Conservation (phyloP, 2,329 filamentous ascomycete species). For the Trichophyton schoenleinii region DNA sequence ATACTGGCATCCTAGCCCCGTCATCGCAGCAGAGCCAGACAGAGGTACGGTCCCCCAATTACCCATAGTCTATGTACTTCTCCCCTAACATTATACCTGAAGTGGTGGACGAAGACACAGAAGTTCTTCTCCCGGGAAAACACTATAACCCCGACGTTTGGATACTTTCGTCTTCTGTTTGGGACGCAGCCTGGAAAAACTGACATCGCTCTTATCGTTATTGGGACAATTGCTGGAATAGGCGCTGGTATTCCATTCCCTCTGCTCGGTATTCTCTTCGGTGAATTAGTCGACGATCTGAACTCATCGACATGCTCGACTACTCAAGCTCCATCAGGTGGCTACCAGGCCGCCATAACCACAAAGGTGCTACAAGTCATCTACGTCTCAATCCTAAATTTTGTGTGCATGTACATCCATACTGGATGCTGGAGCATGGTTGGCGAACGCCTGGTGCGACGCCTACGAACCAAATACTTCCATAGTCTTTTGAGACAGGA, state of each 20-base stretch:
- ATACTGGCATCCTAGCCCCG: neutral
- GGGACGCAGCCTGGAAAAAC: constrained; percentile 8
- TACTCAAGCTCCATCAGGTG: neutral
- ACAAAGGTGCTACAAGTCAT: constrained; percentile 49
- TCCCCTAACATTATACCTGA: neutral
- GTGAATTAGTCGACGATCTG: constrained; percentile 29
- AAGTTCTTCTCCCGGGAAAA: neutral
- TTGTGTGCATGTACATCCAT: constrained; percentile 52
- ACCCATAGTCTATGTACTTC: neutral
- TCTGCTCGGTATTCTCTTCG: constrained; percentile 29
- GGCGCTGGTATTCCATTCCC: constrained; percentile 29
- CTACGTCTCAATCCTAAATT: constrained; percentile 51
- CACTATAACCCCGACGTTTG: constrained; percentile 5
- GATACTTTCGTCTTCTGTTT: constrained; percentile 9
- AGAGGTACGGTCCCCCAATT: neutral
- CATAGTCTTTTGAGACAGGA: constrained; percentile 48
- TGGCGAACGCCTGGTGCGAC: constrained; percentile 50
- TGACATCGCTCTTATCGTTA: constrained; percentile 20
- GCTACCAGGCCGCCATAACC: constrained; percentile 36
- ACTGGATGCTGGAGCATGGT: constrained; percentile 52
- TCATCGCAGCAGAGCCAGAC: neutral
- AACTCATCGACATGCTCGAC: constrained; percentile 17
- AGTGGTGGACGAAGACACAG: neutral
- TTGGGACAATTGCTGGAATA: constrained; percentile 22
- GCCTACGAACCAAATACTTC: constrained; percentile 50